Percentiles rank a stretch among this genome's conserved stretches.
Conservation (phyloP, 2,329 filamentous ascomycete genomes). For the Apiospora pterosperma region DNA sequence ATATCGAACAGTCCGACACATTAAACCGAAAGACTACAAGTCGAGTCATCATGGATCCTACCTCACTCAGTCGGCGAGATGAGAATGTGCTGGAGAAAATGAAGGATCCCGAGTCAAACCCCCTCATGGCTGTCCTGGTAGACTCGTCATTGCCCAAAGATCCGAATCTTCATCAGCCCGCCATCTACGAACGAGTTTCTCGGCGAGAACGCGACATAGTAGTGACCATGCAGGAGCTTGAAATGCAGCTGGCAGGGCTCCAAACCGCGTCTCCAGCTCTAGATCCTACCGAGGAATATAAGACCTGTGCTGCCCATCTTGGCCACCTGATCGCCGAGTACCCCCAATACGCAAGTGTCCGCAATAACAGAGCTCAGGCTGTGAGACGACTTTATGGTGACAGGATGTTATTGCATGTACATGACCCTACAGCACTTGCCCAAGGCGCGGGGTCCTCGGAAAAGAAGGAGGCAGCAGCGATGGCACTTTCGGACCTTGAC, state of each 20-base stretch:
- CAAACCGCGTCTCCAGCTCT: slow-evolving; percentile 28
- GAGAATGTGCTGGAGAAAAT: slow-evolving; percentile 63
- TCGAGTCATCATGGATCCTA: slow-evolving; percentile 41
- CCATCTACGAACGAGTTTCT: slow-evolving; percentile 48
- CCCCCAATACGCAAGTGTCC: slow-evolving; percentile 67
- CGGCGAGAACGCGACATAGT: slow-evolving; percentile 52
- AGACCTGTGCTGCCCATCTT: slow-evolving; percentile 44
- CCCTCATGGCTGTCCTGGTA: slow-evolving; percentile 49
- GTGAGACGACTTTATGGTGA: slow-evolving; percentile 61
- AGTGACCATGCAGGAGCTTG: slow-evolving; percentile 49
- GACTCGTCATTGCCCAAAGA: slow-evolving; percentile 54
- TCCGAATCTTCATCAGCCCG: slow-evolving; percentile 49
- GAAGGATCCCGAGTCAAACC: slow-evolving; percentile 62
- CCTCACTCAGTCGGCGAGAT: slow-evolving; percentile 54
- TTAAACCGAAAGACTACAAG: not conserved
- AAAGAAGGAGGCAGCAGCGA: slow-evolving; percentile 34
- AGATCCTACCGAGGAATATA: slow-evolving; percentile 44
- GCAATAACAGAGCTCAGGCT: slow-evolving; percentile 73
- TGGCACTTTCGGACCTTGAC: slow-evolving; percentile 51
- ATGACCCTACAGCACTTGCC: slow-evolving; percentile 38
- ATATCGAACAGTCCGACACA: not conserved
- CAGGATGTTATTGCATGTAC: slow-evolving; percentile 45
- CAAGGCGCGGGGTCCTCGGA: slow-evolving; percentile 32
- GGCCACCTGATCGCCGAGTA: slow-evolving; percentile 52
- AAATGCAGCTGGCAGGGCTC: slow-evolving; percentile 47